A percentile compares a stretch with the other conserved stretches of the same genome.
These are phyloP conservation scores for Notholithocarpus densiflorus DNA, from an alignment of 306 rosid genomes.

Conservation along the genomic window DNA sequence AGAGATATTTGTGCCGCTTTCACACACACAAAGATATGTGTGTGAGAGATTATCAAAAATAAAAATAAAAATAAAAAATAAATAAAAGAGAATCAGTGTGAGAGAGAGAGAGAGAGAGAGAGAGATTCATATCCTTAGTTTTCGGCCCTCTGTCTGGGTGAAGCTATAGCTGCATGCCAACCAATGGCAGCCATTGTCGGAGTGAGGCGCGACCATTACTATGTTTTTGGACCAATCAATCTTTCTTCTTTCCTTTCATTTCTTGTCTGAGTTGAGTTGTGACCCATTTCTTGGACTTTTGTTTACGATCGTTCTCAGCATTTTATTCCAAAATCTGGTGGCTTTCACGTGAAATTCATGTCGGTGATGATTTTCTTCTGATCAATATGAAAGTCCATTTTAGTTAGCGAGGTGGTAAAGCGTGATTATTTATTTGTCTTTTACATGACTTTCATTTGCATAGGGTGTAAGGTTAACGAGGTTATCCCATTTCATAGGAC, in stretches of 20 bases:
- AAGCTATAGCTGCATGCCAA: conserved; percentile 9
- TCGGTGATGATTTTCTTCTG: too few species aligned
- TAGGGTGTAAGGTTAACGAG: too few species aligned
- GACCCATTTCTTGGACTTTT: conserved; percentile 8
- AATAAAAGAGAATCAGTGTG: not conserved
- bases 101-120: not conserved
- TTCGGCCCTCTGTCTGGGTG: conserved; percentile 9
- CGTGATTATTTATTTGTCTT: too few species aligned
- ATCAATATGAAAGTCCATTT: too few species aligned
- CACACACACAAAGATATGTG: not conserved
- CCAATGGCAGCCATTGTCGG: conserved; percentile 20
- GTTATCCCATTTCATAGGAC: not conserved
- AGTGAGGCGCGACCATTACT: not conserved
- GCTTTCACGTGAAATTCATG: conserved; percentile 21
- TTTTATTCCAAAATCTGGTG: conserved; percentile 15
- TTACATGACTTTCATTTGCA: too few species aligned
- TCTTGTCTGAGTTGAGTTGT: not conserved
- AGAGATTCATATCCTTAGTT: conserved; percentile 10
- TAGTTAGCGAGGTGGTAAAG: not conserved
- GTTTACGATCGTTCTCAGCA: not conserved
- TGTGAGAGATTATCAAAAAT: too few species aligned
- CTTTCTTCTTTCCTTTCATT: not conserved
- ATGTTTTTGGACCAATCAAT: not conserved
- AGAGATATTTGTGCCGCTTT: conserved; percentile 14
- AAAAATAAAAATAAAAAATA: too few species aligned